Base-by-base conservation (phyloP, 129 eudicot genomes). In the Heracleum sosnowskyi region DNA sequence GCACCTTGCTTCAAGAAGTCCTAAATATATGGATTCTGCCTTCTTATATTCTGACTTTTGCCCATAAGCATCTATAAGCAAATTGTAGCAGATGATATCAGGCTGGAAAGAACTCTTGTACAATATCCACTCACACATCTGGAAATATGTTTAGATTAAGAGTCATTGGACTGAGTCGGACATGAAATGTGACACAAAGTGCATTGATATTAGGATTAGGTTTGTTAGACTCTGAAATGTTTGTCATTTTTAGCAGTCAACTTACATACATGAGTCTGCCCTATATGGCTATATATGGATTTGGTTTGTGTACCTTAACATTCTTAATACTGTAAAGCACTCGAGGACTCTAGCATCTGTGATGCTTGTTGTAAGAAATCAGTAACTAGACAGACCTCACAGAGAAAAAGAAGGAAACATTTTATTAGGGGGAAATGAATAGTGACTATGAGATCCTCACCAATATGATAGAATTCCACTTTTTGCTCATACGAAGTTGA, bases 71-170 rank as follows among this genome's bases (percentile, higher is more conserved):
- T 93, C 98, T 35, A 93, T 87, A 78, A 93, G 91, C 77, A 93
- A 82, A 86, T 93, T 93, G 95, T 91, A 93, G 96, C 92, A 89
- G 69, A 93, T 86, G 64, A 93, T 68, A 86, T 93, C 98, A 24
- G 91, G 88, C 86, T 83, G 90, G 86, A 89, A 93, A 49, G 85
- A 82, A 83, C 98, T 93, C 85, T 89, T 82, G 81, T 93, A 76
- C 87, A 91, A 84, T 82, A 93, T 81, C 98, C 98, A 93, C 85
- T 93, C 92, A 82, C 97, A 91, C 79, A 93, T 85, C 98, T 93
- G 97, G 71, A 79, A 78, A 78, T 51, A 60, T 45, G 60, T 35
- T 78, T 31, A 73, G 46, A 76, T 33, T 79, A 63, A 24, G 28
- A 39, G 31, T 77, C 75, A 77, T 44, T 35, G 31, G 41, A 29